Conservation (phyloP, 495 filamentous ascomycete species). For the Penicillium argentinense region DNA sequence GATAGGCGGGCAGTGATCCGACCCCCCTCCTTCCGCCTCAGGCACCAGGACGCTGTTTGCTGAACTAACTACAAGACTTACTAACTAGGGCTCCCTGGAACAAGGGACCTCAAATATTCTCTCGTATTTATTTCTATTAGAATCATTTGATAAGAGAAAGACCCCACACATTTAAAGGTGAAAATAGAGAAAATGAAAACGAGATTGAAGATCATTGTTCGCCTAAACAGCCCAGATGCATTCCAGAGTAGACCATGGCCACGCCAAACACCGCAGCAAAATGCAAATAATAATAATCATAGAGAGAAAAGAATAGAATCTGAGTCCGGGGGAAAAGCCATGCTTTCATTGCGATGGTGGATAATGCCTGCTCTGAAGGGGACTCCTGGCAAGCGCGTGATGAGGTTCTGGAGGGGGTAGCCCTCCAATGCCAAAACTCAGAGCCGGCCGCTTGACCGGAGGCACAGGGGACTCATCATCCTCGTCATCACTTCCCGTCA, state of each 20-base stretch:
- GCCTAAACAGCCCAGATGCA: background rate
- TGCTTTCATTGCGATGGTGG: slow-evolving; percentile 20
- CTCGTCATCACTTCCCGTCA: slow-evolving; percentile 74
- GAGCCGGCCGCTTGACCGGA: slow-evolving; percentile 51
- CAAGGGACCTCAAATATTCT: too few relatives aligned
- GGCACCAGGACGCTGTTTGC: too few relatives aligned
- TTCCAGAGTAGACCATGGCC: background rate
- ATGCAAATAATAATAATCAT: slow-evolving; percentile 10
- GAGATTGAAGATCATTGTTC: background rate
- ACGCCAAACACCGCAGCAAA: slow-evolving; percentile 24
- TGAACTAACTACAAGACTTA: too few relatives aligned
- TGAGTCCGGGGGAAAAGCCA: too few relatives aligned
- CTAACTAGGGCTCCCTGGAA: too few relatives aligned
- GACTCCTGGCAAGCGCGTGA: slow-evolving; percentile 21
- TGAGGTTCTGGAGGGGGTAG: slow-evolving; percentile 24
- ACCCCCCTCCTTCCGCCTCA: background rate
- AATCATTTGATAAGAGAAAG: too few relatives aligned
- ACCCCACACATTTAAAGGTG: too few relatives aligned
- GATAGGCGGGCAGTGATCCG: background rate
- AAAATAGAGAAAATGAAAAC: background rate
- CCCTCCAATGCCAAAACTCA: slow-evolving; percentile 19
- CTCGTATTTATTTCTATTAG: too few relatives aligned
- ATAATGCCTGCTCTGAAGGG: slow-evolving; percentile 21
- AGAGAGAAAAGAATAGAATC: background rate
- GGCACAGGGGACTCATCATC: slow-evolving; percentile 62